A percentile compares a stretch with the other conserved stretches of the same genome.
Conservation (phyloP, 352 stramenopile species). For the Aphanomyces euteiches region DNA sequence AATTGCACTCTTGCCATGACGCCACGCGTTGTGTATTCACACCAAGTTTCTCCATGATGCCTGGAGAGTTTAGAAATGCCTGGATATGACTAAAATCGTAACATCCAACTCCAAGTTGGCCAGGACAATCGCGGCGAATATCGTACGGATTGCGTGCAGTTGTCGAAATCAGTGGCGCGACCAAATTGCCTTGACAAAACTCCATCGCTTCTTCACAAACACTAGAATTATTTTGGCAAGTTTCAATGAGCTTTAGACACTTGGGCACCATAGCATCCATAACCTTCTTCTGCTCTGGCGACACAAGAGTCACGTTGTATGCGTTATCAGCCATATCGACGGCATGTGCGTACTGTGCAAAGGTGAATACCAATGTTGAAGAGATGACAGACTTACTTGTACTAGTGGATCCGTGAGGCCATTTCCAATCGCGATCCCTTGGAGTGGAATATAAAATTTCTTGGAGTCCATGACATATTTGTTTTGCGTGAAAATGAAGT, state of each 20-base stretch:
- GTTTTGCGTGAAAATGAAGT: slow-evolving; percentile 54
- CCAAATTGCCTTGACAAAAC: slow-evolving; percentile 43
- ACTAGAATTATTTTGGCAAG: slow-evolving; percentile 47
- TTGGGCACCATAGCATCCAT: slow-evolving; percentile 48
- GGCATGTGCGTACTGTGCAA: slow-evolving; percentile 37
- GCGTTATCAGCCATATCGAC: slow-evolving; percentile 78
- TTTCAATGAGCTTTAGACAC: slow-evolving; percentile 42
- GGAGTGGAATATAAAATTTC: slow-evolving; percentile 48
- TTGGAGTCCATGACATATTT: slow-evolving; percentile 5
- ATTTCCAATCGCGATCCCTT: slow-evolving; percentile 77
- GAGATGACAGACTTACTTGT: slow-evolving; percentile 33
- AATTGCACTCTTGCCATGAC: slow-evolving; percentile 90
- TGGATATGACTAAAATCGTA: slow-evolving; percentile 67
- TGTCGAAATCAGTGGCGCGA: slow-evolving; percentile 44
- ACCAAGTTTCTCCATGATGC: slow-evolving; percentile 34
- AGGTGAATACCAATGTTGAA: background rate
- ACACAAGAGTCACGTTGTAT: slow-evolving; percentile 65
- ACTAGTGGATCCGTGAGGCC: slow-evolving; percentile 60
- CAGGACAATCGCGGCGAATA: slow-evolving; percentile 52
- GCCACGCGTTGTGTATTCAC: slow-evolving; percentile 40
- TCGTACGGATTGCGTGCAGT: slow-evolving; percentile 70
- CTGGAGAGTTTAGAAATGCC: slow-evolving; percentile 52
- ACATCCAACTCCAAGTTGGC: slow-evolving; percentile 31
- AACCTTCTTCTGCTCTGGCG: slow-evolving; percentile 38
- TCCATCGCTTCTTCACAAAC: slow-evolving; percentile 45